These are phyloP conservation scores for Neurospora sp. DNA, from an alignment of 495 filamentous ascomycete genomes.

Conservation along the genomic window DNA sequence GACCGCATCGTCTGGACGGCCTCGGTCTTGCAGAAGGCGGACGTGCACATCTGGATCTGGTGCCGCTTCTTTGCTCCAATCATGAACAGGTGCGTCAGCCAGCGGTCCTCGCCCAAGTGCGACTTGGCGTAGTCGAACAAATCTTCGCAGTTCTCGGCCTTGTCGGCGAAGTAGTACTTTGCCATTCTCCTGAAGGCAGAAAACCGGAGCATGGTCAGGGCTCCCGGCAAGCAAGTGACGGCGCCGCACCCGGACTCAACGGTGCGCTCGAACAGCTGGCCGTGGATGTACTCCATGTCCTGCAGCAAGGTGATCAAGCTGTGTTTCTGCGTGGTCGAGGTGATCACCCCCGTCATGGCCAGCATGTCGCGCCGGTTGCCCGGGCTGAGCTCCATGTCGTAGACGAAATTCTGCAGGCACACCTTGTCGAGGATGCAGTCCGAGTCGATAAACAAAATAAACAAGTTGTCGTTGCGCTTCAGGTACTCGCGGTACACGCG, in stretches of 20 bases:
- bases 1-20: conserved; percentile 82
- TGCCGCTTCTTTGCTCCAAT: conserved; percentile 87
- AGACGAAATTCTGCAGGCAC: conserved; percentile 97
- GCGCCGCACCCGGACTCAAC: conserved; percentile 94
- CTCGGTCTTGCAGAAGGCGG: conserved; percentile 97
- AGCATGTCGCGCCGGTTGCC: conserved; percentile 90
- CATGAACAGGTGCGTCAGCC: conserved; percentile 99
- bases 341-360: conserved; percentile 98
- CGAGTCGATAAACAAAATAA: conserved; percentile 95
- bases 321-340: conserved; percentile 83
- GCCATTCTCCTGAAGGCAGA: conserved; percentile 96
- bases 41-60: conserved; percentile 95
- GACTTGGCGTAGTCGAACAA: conserved; percentile 95
- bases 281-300: conserved; percentile 98
- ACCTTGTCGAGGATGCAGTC: conserved; percentile 91
- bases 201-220: conserved; percentile 89
- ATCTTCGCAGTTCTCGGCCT: conserved; percentile 91
- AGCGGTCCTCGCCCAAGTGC: conserved; percentile 91
- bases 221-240: conserved; percentile 91
- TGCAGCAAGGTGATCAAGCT: conserved; percentile 86
- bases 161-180: conserved; percentile 98
- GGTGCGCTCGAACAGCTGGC: conserved; percentile 92
- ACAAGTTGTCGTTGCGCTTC: conserved; percentile 81
- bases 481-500: conserved; percentile 86
- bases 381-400: conserved; percentile 97